Conservation (phyloP, 495 filamentous ascomycete species). For the Aspergillus cavernicola region DNA sequence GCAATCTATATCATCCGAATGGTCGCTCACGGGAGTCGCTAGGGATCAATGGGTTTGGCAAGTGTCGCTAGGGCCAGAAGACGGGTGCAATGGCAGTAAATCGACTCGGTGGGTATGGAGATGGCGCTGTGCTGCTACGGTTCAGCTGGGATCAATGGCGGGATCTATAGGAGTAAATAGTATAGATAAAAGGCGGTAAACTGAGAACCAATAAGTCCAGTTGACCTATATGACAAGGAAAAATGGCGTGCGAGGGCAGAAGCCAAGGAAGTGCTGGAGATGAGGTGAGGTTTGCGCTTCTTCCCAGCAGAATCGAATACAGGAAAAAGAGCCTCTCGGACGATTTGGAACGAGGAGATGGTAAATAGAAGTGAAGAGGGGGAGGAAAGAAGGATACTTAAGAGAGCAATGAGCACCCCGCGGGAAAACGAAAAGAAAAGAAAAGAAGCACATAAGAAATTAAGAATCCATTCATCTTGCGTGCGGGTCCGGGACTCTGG, state of each 20-base stretch:
- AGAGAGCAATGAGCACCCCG: background rate
- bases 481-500: too few relatives aligned
- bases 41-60: background rate
- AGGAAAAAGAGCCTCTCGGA: background rate
- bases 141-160: constrained; percentile 6
- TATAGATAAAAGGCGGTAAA: constrained; percentile 12
- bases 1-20: constrained; percentile 3
- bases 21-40: background rate
- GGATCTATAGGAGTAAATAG: constrained; percentile 12
- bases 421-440: background rate
- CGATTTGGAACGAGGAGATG: background rate
- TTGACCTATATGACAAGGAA: constrained; percentile 13
- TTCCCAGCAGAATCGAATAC: constrained; percentile 1
- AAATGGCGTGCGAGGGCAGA: too few relatives aligned
- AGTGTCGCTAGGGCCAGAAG: constrained; percentile 8
- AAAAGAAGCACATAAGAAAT: background rate
- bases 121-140: constrained; percentile 13
- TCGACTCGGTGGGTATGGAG: background rate
- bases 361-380: background rate
- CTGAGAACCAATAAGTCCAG: constrained; percentile 6
- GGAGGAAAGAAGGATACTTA: background rate
- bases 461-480: background rate
- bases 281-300: background rate
- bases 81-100: constrained; percentile 17
- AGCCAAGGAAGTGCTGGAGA: background rate